phyloP scores from a whole-genome alignment of 805 yeast species.

The Wickerhamomyces strasburgensis region DNA sequence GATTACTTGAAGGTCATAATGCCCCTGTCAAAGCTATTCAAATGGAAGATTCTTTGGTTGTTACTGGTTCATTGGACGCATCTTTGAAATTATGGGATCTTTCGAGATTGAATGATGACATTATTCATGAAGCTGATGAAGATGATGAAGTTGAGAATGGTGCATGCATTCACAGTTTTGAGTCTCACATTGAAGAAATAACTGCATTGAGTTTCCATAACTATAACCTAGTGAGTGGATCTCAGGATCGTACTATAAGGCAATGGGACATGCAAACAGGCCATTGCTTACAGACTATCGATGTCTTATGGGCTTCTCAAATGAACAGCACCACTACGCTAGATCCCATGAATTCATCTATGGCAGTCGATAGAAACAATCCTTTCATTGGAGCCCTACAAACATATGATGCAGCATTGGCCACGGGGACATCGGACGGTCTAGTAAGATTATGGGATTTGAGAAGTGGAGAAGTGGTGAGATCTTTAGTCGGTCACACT shows the following conservation, averaged over 20 bases:
- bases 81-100: conserved; percentile 58
- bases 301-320: conserved; percentile 56
- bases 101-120: conserved; percentile 21
- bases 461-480: conserved; percentile 60
- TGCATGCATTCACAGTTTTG: conserved; percentile 45
- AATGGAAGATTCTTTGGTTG: conserved; percentile 44
- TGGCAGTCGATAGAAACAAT: conserved; percentile 12
- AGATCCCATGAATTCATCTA: conserved; percentile 8
- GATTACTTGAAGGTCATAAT: conserved; percentile 54
- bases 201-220: conserved; percentile 56
- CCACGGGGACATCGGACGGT: conserved; percentile 76
- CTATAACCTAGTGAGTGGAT: conserved; percentile 57
- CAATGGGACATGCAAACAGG: conserved; percentile 73
- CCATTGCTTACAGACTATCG: conserved; percentile 64
- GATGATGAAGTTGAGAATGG: conserved; percentile 23
- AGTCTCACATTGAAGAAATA: conserved; percentile 62
- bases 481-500: conserved; percentile 62
- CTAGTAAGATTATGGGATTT: conserved; percentile 73
- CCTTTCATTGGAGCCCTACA: conserved; percentile 64
- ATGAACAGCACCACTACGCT: conserved; percentile 14
- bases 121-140: conserved; percentile 13
- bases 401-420: conserved; percentile 70
- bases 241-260: conserved; percentile 65
- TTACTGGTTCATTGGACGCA: conserved; percentile 61
- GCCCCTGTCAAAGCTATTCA: conserved; percentile 58